Evolutionary conservation across 345 rosid species (phyloP).

Genomic region (Euclidium syriacum): DNA sequence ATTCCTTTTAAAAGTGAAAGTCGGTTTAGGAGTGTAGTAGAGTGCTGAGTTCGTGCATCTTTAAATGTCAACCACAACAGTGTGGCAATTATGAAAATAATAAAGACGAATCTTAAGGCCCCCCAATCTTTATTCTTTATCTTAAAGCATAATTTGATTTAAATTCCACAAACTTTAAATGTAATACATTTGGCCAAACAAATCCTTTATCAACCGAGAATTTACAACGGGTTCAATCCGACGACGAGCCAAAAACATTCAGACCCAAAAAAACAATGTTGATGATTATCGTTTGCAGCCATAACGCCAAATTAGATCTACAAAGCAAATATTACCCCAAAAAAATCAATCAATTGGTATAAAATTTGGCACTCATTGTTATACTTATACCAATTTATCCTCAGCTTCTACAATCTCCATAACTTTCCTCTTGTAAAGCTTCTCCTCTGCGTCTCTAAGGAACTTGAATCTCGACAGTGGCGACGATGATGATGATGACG

Average conservation of each 20-base stretch:
- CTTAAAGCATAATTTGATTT: neutral
- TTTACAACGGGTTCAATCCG: constrained; percentile 9
- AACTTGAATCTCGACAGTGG: constrained; percentile 92
- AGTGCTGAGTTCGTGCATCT: constrained; percentile 23
- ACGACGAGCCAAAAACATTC: neutral
- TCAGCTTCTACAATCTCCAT: constrained; percentile 38
- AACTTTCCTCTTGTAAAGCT: constrained; percentile 41
- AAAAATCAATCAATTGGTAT: neutral
- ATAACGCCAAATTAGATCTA: neutral
- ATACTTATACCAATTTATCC: constrained; percentile 1
- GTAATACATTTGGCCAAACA: neutral
- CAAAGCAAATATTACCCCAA: neutral
- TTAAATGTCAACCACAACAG: constrained; percentile 21
- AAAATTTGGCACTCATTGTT: neutral
- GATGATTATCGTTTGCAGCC: neutral
- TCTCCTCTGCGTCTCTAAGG: constrained; percentile 93
- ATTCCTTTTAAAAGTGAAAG: constrained; percentile 7
- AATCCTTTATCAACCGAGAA: constrained; percentile 6
- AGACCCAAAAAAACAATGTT: neutral
- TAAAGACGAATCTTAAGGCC: constrained; percentile 16
- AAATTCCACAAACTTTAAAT: neutral
- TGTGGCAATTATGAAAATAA: neutral
- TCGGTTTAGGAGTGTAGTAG: constrained; percentile 8
- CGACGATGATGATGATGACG: constrained; percentile 65
- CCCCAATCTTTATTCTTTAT: constrained; percentile 2